Evolutionary conservation across 257 asterid genomes (phyloP).

Genomic region (Nicotiana obtusifolia): DNA sequence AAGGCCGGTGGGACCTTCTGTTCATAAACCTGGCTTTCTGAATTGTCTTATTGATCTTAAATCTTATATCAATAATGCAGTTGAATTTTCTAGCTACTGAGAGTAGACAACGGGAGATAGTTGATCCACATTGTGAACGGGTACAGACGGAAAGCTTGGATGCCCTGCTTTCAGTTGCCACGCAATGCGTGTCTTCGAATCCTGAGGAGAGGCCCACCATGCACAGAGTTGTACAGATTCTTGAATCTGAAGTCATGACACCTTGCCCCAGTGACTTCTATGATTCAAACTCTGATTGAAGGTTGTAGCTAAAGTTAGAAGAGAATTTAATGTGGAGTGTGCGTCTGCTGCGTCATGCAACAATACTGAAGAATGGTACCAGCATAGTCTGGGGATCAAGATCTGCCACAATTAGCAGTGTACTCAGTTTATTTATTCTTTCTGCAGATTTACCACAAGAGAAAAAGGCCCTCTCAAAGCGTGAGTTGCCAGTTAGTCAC

Average conservation of each 20-base stretch:
- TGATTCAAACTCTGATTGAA: conserved; percentile 72
- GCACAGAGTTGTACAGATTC: conserved; percentile 80
- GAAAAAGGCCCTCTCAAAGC: not conserved
- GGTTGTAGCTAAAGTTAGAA: conserved; percentile 10
- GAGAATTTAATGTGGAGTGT: not conserved
- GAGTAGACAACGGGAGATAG: conserved; percentile 69
- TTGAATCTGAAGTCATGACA: conserved; percentile 80
- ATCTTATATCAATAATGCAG: conserved; percentile 37
- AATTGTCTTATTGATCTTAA: not conserved
- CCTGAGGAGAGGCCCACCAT: conserved; percentile 95
- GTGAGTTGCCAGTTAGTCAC: not conserved
- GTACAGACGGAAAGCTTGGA: conserved; percentile 68
- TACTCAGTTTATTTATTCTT: conserved; percentile 7
- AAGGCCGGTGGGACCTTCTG: not conserved
- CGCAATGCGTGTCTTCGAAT: conserved; percentile 73
- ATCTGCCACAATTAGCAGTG: conserved; percentile 16
- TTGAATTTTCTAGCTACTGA: conserved; percentile 66
- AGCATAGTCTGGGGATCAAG: conserved; percentile 13
- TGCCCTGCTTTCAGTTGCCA: conserved; percentile 62
- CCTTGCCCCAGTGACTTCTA: conserved; percentile 91
- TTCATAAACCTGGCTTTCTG: not conserved
- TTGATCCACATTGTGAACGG: conserved; percentile 74
- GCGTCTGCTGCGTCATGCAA: conserved; percentile 29
- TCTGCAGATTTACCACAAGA: not conserved
- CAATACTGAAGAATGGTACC: conserved; percentile 15